A percentile compares a stretch with the other conserved stretches of the same genome.
Conservation (phyloP, 1,284 basidiomycete species). For the Pascua sp. region DNA sequence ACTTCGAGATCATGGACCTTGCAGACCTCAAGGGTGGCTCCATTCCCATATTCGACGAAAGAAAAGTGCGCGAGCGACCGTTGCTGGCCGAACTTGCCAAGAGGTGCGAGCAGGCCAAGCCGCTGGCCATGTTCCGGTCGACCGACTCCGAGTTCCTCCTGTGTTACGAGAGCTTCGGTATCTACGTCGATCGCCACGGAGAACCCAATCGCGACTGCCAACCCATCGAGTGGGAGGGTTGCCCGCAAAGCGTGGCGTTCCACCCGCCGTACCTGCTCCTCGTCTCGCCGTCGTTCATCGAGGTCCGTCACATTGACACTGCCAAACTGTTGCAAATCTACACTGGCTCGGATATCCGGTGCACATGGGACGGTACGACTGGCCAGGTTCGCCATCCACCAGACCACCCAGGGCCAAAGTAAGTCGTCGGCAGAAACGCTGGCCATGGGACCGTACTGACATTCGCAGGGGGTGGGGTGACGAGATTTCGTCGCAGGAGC, state of each 20-base stretch:
- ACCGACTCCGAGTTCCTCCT: conserved; percentile 86
- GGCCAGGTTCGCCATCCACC: too few relatives aligned
- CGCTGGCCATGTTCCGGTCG: conserved; percentile 87
- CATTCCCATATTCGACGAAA: conserved; percentile 62
- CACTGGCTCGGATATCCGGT: conserved; percentile 71
- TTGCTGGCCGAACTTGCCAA: conserved; percentile 68
- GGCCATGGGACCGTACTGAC: background rate
- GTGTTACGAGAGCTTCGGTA: conserved; percentile 89
- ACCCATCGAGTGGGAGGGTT: conserved; percentile 93
- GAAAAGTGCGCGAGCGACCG: conserved; percentile 63
- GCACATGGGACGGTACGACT: conserved; percentile 66
- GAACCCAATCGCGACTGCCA: conserved; percentile 66
- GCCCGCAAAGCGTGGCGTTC: conserved; percentile 78
- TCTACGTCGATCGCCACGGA: conserved; percentile 62
- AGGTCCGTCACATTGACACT: conserved; percentile 79
- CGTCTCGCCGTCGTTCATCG: conserved; percentile 87
- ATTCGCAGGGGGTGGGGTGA: conserved; percentile 42
- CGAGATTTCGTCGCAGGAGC: conserved; percentile 45
- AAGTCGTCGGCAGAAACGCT: background rate
- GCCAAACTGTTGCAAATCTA: conserved; percentile 88
- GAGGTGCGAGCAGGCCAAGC: conserved; percentile 71
- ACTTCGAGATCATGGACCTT: conserved; percentile 97
- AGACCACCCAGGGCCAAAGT: background rate
- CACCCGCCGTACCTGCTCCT: conserved; percentile 85
- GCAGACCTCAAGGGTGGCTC: conserved; percentile 82